phyloP scores from a whole-genome alignment of 768 basidiomycete species.

The Russula ochroleuca region DNA sequence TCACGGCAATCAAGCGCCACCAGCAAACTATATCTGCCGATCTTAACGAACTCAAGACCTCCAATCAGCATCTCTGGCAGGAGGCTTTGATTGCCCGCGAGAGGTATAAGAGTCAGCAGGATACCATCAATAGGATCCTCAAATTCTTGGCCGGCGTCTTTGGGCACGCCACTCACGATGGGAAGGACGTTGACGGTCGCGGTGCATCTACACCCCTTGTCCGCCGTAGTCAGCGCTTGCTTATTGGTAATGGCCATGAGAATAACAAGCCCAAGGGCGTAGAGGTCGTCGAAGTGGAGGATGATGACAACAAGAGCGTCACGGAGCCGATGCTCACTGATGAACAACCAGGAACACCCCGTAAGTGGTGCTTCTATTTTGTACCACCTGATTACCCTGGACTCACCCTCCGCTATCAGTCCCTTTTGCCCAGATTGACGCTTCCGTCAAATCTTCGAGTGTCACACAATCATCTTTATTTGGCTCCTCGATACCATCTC shows the following conservation, averaged over 20 bases:
- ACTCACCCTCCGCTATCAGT: not conserved
- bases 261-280: conserved; percentile 38
- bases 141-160: conserved; percentile 94
- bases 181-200: conserved; percentile 37
- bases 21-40: conserved; percentile 90
- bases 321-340: conserved; percentile 19
- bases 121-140: conserved; percentile 93
- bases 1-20: conserved; percentile 84
- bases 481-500: not conserved
- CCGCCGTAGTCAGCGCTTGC: conserved; percentile 51
- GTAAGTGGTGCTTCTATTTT: conserved; percentile 3
- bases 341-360: conserved; percentile 6
- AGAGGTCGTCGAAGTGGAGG: conserved; percentile 38
- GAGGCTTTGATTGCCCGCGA: conserved; percentile 76
- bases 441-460: conserved; percentile 19
- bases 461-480: conserved; percentile 12
- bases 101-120: conserved; percentile 87
- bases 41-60: conserved; percentile 79
- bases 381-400: not conserved
- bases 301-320: conserved; percentile 39
- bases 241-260: conserved; percentile 56
- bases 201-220: conserved; percentile 39
- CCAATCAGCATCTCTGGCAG: conserved; percentile 90
- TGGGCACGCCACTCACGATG: conserved; percentile 45
- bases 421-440: conserved; percentile 24